These are phyloP conservation scores for Xylariales sp. DNA, from an alignment of 2,329 filamentous ascomycete genomes.

Conservation along the genomic window DNA sequence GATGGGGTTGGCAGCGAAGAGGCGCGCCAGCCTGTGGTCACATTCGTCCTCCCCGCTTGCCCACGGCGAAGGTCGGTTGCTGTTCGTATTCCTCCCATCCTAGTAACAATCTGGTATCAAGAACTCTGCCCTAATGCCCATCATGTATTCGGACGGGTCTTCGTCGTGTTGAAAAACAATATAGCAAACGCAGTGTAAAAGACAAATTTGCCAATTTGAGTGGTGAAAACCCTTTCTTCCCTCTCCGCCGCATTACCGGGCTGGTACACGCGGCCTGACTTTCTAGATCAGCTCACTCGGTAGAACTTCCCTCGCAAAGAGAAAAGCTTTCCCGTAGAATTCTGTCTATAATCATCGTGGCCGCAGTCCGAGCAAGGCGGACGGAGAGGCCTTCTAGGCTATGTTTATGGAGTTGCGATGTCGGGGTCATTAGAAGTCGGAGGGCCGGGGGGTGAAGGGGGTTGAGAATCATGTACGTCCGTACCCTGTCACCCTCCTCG, in stretches of 20 bases:
- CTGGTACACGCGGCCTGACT: conserved; percentile 31
- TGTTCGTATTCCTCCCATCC: conserved; percentile 28
- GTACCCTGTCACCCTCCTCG: conserved; percentile 54
- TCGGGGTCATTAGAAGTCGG: conserved; percentile 49
- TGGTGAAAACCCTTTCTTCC: conserved; percentile 43
- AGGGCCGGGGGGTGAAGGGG: conserved; percentile 39
- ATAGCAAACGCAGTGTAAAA: conserved; percentile 45
- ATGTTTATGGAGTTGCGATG: conserved; percentile 43
- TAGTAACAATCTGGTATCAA: conserved; percentile 43
- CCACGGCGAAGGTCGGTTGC: conserved; percentile 28
- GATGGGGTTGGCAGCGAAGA: conserved; percentile 50
- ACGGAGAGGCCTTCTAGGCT: conserved; percentile 34
- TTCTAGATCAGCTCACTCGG: conserved; percentile 20
- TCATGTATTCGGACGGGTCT: conserved; percentile 32
- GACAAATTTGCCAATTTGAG: conserved; percentile 42
- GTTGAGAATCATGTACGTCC: conserved; percentile 47
- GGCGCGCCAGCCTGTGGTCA: conserved; percentile 51
- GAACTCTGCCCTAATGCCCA: conserved; percentile 27
- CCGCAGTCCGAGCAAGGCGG: conserved; percentile 17
- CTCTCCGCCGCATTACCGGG: conserved; percentile 26
- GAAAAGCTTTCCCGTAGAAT: conserved; percentile 34
- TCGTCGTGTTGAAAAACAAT: conserved; percentile 41
- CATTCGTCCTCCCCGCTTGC: conserved; percentile 46
- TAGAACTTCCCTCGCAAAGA: conserved; percentile 26
- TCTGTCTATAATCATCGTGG: conserved; percentile 25